These are phyloP conservation scores for Termitomyces sp. DNA, from an alignment of 768 basidiomycete genomes.

Conservation along the genomic window DNA sequence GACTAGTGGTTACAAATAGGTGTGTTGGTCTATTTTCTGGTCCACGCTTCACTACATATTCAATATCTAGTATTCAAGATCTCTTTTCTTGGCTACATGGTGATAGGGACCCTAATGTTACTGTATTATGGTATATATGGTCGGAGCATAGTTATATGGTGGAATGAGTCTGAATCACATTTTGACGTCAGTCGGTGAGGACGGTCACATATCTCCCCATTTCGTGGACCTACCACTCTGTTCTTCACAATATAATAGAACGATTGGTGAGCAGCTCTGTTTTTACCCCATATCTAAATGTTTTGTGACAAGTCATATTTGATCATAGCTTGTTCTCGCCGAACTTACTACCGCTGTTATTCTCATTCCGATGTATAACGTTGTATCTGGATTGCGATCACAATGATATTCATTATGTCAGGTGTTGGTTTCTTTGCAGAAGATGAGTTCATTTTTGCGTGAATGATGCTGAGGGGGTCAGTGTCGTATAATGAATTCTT, in stretches of 20 bases:
- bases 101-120: conserved; percentile 55
- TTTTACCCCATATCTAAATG: not conserved
- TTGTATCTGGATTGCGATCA: conserved; percentile 77
- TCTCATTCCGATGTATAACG: conserved; percentile 58
- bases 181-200: conserved; percentile 50
- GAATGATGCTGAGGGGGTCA: conserved; percentile 27
- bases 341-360: conserved; percentile 75
- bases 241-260: conserved; percentile 54
- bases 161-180: no score
- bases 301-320: conserved; percentile 41
- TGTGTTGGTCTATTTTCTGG: conserved; percentile 18
- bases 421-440: conserved; percentile 80
- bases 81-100: conserved; percentile 62
- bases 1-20: no score
- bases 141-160: no score
- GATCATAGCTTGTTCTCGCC: conserved; percentile 59
- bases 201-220: conserved; percentile 75
- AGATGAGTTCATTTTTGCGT: conserved; percentile 83
- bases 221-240: conserved; percentile 67
- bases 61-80: conserved; percentile 22
- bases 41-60: not conserved
- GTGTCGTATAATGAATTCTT: not conserved
- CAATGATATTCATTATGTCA: conserved; percentile 66
- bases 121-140: conserved; percentile 53
- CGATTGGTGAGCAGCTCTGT: conserved; percentile 27